Evolutionary conservation across 495 filamentous ascomycete species (phyloP).

Genomic region (Rhizodiscina lignyota): DNA sequence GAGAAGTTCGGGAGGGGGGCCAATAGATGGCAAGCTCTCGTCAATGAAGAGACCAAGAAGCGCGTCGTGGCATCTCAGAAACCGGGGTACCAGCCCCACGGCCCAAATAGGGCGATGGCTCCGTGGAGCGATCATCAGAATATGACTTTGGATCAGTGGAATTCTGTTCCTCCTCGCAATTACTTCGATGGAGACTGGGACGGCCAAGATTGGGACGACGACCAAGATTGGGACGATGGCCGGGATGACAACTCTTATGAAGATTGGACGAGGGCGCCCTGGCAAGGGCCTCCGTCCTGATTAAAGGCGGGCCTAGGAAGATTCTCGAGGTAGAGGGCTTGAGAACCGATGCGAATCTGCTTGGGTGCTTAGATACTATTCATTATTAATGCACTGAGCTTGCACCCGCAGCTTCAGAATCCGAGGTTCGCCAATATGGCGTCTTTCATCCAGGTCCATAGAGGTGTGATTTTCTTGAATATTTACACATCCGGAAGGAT

Average conservation of each 20-base stretch:
- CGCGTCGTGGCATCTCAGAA: slow-evolving; percentile 3
- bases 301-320: not conserved
- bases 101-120: slow-evolving; percentile 2
- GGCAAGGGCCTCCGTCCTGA: slow-evolving; percentile 1
- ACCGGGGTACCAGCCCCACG: slow-evolving; percentile 3
- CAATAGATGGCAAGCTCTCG: not conserved
- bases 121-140: slow-evolving; percentile 1
- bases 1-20: not conserved
- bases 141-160: not conserved
- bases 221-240: not conserved
- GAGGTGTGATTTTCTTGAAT: no score
- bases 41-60: slow-evolving; percentile 1
- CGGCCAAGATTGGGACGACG: not conserved
- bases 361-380: no score
- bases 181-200: not conserved
- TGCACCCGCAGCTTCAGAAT: no score
- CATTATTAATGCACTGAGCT: no score
- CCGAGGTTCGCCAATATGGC: no score
- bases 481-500: no score
- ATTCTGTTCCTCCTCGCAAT: not conserved
- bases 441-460: no score
- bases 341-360: no score
- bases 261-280: not conserved
- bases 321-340: no score
- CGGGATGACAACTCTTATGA: not conserved